Base-by-base conservation (phyloP, 495 filamentous ascomycete genomes). In the Staphylotrichum tortipilum region DNA sequence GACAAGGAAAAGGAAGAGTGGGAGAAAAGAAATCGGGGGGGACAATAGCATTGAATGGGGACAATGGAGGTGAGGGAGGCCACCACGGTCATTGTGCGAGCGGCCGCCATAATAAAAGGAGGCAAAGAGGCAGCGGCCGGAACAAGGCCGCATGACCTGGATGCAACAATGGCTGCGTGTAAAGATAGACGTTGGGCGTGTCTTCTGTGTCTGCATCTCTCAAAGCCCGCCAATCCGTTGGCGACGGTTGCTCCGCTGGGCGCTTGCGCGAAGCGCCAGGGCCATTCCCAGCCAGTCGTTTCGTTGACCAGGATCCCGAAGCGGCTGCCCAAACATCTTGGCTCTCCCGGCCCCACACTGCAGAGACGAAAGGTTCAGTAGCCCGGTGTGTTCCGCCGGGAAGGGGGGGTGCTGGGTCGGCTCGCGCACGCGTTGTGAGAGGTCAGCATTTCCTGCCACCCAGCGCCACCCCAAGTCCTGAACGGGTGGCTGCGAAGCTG, bases 261-360 rank as follows among this genome's bases (percentile, higher is more conserved):
- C 48, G 36, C 52, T 42, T 33, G 45, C 26, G 21, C 29, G 45
- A 54, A 47, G 53, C 56, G 56, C 54, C 44, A n/a, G n/a, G n/a
- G n/a, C 35, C 50, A 34, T 22, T 11, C 47, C 36, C 47, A 57
- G 55, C 59, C 59, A 61, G 55, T 61, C 55, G 47, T 61, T 61
- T 33, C 35, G 21, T 14, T 18, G 40, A 42, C 35, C 18, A 43
- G 52, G 53, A 18, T 23, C 37, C 3, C 30, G 36, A 23, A 39
- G 58, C 59, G 59, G 49, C 59, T 49, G 18, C 47, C 55, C 49
- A 61, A 61, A 58, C 53, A 18, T 26, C 48, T 44, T 43, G 40
- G 37, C 38, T 33, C 15, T 21, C n/a, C 15, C 24, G n/a, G n/a
- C n/a, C n/a, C n/a, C n/a, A n/a, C n/a, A n/a, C 35, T 5, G 19